These are phyloP conservation scores for Apiospora arundinis DNA, from an alignment of 2,329 filamentous ascomycete species.

Conservation along the genomic window DNA sequence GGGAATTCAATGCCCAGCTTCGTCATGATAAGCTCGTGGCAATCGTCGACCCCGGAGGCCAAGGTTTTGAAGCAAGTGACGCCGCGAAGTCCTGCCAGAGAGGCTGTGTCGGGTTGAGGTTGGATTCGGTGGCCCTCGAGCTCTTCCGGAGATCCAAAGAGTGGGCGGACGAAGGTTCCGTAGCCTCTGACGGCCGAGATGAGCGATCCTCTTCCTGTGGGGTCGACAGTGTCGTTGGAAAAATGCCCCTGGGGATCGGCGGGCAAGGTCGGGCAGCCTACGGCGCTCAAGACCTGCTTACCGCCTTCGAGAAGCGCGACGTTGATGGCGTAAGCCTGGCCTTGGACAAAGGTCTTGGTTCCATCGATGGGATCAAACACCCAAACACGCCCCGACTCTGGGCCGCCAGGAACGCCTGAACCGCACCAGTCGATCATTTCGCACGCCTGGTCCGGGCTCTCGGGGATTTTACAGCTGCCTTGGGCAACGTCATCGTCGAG, in stretches of 20 bases:
- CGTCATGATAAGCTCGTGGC: constrained; percentile 52
- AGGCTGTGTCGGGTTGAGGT: constrained; percentile 34
- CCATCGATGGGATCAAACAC: constrained; percentile 68
- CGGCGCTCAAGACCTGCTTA: constrained; percentile 55
- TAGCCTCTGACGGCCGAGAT: constrained; percentile 56
- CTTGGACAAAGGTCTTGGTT: constrained; percentile 61
- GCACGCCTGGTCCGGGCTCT: constrained; percentile 53
- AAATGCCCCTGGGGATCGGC: constrained; percentile 47
- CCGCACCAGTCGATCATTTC: constrained; percentile 60
- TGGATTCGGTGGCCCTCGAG: constrained; percentile 42
- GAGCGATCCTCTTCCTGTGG: constrained; percentile 52
- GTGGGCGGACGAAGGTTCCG: constrained; percentile 54
- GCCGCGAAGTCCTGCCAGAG: constrained; percentile 44
- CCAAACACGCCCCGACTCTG: constrained; percentile 53
- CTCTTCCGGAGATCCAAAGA: constrained; percentile 38
- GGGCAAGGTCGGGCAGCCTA: constrained; percentile 55
- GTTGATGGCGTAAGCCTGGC: constrained; percentile 64
- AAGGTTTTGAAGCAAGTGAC: constrained; percentile 55
- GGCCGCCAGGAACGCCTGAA: constrained; percentile 42
- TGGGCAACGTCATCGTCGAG: constrained; percentile 35
- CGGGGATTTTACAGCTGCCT: constrained; percentile 42
- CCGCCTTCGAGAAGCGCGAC: constrained; percentile 58
- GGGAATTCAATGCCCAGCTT: constrained; percentile 51
- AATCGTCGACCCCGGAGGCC: constrained; percentile 54
- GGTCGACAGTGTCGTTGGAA: constrained; percentile 51